Conservation (phyloP, 2,329 filamentous ascomycete genomes). For the Pyrenophora teres region DNA sequence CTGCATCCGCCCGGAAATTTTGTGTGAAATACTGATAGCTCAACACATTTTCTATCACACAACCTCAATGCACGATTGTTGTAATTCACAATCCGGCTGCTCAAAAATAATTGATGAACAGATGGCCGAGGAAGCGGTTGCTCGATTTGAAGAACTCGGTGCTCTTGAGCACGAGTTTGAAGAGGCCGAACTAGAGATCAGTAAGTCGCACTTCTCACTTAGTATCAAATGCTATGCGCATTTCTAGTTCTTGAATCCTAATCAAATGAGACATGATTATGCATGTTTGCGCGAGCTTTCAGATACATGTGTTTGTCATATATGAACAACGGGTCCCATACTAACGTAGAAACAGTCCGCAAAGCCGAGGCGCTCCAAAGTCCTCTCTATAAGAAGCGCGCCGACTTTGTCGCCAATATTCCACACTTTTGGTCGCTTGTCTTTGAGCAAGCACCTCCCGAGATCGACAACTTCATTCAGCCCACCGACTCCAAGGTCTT, state of each 20-base stretch:
- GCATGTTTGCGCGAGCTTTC: too few species aligned
- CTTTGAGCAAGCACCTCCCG: slow-evolving; percentile 80
- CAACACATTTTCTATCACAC: slow-evolving; percentile 1
- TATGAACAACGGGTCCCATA: background rate
- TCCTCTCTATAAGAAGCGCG: slow-evolving; percentile 77
- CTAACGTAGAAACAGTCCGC: slow-evolving; percentile 61
- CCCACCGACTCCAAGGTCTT: slow-evolving; percentile 78
- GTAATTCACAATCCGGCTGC: background rate
- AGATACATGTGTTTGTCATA: background rate
- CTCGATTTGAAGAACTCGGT: slow-evolving; percentile 73
- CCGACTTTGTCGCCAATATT: slow-evolving; percentile 71
- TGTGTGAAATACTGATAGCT: slow-evolving; percentile 12
- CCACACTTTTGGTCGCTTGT: slow-evolving; percentile 95
- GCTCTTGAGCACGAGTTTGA: slow-evolving; percentile 84
- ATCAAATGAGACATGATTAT: too few species aligned
- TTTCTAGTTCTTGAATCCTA: too few species aligned
- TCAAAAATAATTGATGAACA: slow-evolving; percentile 28
- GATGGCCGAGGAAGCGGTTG: slow-evolving; percentile 33
- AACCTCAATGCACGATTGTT: background rate
- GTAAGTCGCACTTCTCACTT: slow-evolving; percentile 54
- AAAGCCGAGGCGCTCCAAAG: slow-evolving; percentile 70
- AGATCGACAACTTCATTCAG: slow-evolving; percentile 87
- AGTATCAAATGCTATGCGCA: background rate
- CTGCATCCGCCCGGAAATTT: slow-evolving; percentile 22
- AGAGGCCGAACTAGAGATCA: slow-evolving; percentile 78